Conservation (phyloP, 208 protist genomes). For the Tetramitus jugosus region DNA sequence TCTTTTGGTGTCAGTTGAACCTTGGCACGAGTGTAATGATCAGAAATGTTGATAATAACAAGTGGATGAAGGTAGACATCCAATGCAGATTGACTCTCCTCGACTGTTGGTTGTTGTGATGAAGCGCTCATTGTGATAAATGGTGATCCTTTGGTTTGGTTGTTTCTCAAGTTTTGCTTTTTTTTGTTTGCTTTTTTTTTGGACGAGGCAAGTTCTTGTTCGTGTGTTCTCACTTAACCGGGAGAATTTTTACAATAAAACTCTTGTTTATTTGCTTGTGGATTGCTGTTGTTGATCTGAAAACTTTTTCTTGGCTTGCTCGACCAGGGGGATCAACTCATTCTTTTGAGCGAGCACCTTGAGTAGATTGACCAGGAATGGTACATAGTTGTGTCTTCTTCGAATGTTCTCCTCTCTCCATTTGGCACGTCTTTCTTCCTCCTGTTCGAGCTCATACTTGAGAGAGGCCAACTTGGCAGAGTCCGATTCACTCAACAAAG, state of each 20-base stretch:
- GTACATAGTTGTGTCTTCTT: slow-evolving; percentile 91
- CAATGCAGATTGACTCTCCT: slow-evolving; percentile 15
- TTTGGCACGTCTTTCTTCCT: slow-evolving; percentile 48
- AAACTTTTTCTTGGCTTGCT: slow-evolving; percentile 23
- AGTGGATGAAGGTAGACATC: slow-evolving; percentile 48
- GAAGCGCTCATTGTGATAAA: no score
- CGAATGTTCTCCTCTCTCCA: slow-evolving; percentile 79
- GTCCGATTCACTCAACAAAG: not conserved
- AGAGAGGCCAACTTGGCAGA: slow-evolving; percentile 47
- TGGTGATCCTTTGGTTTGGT: no score
- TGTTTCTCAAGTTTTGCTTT: no score
- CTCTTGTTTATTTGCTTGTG: no score
- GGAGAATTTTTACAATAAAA: no score
- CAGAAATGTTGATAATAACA: slow-evolving; percentile 58
- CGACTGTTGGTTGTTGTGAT: not conserved
- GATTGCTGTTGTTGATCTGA: no score
- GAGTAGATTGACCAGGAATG: slow-evolving; percentile 84
- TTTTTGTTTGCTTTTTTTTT: no score
- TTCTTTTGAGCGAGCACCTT: slow-evolving; percentile 81
- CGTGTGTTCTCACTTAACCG: no score
- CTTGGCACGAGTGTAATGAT: slow-evolving; percentile 49
- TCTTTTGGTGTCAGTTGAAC: not conserved
- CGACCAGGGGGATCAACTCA: slow-evolving; percentile 59
- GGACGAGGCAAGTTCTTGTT: no score
- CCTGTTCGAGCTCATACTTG: slow-evolving; percentile 48